Percentiles rank a stretch among this genome's conserved stretches.
Conservation (phyloP, 495 filamentous ascomycete species). For the Polyplosphaeria fusca region DNA sequence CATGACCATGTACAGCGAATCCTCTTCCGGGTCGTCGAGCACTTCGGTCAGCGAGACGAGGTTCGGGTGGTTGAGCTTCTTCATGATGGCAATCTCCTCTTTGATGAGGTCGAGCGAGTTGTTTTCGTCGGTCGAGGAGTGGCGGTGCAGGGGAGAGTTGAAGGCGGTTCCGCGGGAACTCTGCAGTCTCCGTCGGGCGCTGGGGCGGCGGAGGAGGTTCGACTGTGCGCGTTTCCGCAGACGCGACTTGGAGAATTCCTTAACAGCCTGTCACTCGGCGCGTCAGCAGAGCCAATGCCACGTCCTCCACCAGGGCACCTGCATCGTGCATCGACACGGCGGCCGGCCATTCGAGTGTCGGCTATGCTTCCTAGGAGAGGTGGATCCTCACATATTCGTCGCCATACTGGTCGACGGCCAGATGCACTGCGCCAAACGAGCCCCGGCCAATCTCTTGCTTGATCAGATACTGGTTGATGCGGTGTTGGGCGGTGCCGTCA, state of each 20-base stretch:
- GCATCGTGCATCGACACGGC: slow-evolving; percentile 2
- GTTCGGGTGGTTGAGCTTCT: slow-evolving; percentile 93
- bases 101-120: slow-evolving; percentile 86
- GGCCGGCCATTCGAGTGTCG: slow-evolving; percentile 6
- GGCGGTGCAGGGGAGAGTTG: slow-evolving; percentile 61
- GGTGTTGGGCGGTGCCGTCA: slow-evolving; percentile 72
- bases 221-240: slow-evolving; percentile 92
- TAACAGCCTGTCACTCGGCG: slow-evolving; percentile 66
- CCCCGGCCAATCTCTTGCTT: slow-evolving; percentile 94
- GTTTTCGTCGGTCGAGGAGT: slow-evolving; percentile 52
- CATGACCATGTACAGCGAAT: slow-evolving; percentile 96
- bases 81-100: slow-evolving; percentile 98
- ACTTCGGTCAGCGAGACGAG: slow-evolving; percentile 92
- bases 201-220: slow-evolving; percentile 73
- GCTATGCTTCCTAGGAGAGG: slow-evolving; percentile 7
- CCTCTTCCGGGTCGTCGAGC: slow-evolving; percentile 89
- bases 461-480: slow-evolving; percentile 92
- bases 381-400: slow-evolving; percentile 77
- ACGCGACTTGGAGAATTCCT: slow-evolving; percentile 94
- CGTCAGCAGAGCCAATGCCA: slow-evolving; percentile 25
- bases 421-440: slow-evolving; percentile 91
- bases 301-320: slow-evolving; percentile 16
- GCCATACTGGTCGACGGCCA: slow-evolving; percentile 86
- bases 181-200: slow-evolving; percentile 49
- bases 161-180: slow-evolving; percentile 55